phyloP scores from a whole-genome alignment of 495 filamentous ascomycete species.

The Pseudoneurospora amorphoporcata region DNA sequence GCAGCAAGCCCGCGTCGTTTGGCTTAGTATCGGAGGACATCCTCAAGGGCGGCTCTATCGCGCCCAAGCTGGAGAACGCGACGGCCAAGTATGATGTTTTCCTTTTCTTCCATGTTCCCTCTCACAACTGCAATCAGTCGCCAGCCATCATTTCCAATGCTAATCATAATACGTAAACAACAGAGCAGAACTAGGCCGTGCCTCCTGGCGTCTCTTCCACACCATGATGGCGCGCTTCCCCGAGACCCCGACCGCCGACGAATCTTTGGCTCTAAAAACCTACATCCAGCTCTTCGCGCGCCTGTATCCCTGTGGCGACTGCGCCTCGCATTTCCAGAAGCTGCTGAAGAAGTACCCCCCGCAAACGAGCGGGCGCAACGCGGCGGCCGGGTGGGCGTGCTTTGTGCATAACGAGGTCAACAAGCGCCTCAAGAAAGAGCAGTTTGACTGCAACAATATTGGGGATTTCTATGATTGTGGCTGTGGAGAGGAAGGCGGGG shows the following conservation, averaged over 20 bases:
- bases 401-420: conserved; percentile 95
- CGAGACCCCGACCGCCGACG: conserved; percentile 69
- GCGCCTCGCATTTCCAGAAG: conserved; percentile 79
- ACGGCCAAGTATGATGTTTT: conserved; percentile 65
- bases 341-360: conserved; percentile 80
- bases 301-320: conserved; percentile 93
- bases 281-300: conserved; percentile 87
- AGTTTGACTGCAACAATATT: conserved; percentile 83
- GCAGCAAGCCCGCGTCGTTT: conserved; percentile 14
- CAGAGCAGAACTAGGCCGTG: conserved; percentile 79
- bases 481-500: conserved; percentile 64
- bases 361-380: conserved; percentile 72
- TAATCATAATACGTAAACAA: conserved; percentile 5
- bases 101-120: background rate
- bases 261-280: conserved; percentile 70
- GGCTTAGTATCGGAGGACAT: conserved; percentile 23
- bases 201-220: conserved; percentile 88
- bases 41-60: conserved; percentile 70
- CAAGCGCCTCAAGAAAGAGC: conserved; percentile 64
- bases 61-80: conserved; percentile 84
- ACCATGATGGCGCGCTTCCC: conserved; percentile 94
- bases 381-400: conserved; percentile 86
- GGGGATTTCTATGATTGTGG: conserved; percentile 95
- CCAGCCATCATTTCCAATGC: background rate
- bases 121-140: background rate